Evolutionary conservation across 192 early-diverging fungal species (phyloP).

Genomic region (Chytriomyces confervae): DNA sequence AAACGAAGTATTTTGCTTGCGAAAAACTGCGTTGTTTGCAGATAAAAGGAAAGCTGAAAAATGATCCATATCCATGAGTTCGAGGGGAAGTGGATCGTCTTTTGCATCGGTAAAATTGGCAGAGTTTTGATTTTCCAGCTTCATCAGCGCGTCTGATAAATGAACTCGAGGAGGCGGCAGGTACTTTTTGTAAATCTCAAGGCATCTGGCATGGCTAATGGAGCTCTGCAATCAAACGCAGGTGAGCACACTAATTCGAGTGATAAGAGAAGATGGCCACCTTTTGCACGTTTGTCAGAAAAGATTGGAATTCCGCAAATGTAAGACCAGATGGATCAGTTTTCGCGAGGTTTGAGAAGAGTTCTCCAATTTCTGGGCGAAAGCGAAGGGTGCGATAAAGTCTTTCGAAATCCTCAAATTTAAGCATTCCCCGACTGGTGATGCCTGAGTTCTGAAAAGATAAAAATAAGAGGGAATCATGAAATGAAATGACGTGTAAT

Average conservation of each 20-base stretch:
- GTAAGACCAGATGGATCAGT: slow-evolving; percentile 46
- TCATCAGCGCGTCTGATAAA: neutral
- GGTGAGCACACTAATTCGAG: slow-evolving; percentile 1
- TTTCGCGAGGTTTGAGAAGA: slow-evolving; percentile 57
- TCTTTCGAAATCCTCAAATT: slow-evolving; percentile 64
- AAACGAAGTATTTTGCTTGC: slow-evolving; percentile 49
- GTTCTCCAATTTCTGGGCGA: slow-evolving; percentile 62
- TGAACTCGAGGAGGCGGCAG: slow-evolving; percentile 19
- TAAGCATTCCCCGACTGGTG: slow-evolving; percentile 53
- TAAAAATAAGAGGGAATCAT: neutral
- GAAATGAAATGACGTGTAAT: neutral
- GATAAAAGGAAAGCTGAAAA: slow-evolving; percentile 71
- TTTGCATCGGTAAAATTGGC: neutral
- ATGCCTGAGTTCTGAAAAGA: slow-evolving; percentile 56
- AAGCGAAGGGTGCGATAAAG: slow-evolving; percentile 67
- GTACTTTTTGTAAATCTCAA: slow-evolving; percentile 66
- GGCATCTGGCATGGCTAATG: slow-evolving; percentile 51
- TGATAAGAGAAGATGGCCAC: slow-evolving; percentile 27
- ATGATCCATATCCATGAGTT: slow-evolving; percentile 67
- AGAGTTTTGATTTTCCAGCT: neutral
- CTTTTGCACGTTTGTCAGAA: slow-evolving; percentile 66
- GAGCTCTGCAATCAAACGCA: neutral
- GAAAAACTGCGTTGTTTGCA: slow-evolving; percentile 63
- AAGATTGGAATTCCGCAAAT: slow-evolving; percentile 59
- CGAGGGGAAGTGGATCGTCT: neutral